phyloP scores from a whole-genome alignment of 192 early-diverging fungal genomes.

The Backusella tuberculispora region DNA sequence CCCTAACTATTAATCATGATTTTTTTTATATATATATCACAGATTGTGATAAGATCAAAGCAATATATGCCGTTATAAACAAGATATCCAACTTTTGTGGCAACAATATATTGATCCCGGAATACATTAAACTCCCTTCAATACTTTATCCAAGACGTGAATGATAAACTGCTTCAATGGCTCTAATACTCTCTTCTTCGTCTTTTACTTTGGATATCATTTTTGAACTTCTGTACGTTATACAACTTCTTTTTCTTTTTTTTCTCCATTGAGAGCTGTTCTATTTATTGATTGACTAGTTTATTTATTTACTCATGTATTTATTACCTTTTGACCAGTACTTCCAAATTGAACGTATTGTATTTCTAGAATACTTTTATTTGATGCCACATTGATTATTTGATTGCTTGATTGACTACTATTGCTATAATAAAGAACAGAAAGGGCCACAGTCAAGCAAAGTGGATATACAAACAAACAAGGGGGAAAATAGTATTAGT shows the following conservation, averaged over 20 bases:
- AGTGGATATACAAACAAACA: too few relatives aligned
- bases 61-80: slow-evolving; percentile 49
- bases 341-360: slow-evolving; percentile 74
- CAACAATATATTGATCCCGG: slow-evolving; percentile 69
- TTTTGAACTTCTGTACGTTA: slow-evolving; percentile 44
- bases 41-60: slow-evolving; percentile 1
- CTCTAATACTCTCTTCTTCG: slow-evolving; percentile 42
- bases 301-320: slow-evolving; percentile 12
- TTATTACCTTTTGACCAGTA: slow-evolving; percentile 47
- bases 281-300: not conserved
- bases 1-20: slow-evolving; percentile 71
- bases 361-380: slow-evolving; percentile 49
- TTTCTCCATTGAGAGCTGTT: not conserved
- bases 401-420: too few relatives aligned
- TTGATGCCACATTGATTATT: not conserved
- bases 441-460: not conserved
- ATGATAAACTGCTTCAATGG: slow-evolving; percentile 62
- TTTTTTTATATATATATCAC: too few relatives aligned
- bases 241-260: slow-evolving; percentile 29
- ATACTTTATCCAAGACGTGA: slow-evolving; percentile 40
- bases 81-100: slow-evolving; percentile 65
- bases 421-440: not conserved
- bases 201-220: slow-evolving; percentile 52
- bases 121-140: slow-evolving; percentile 50
- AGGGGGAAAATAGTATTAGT: too few relatives aligned